Evolutionary conservation across 1,284 basidiomycete genomes (phyloP).

Genomic region (Naganishia albida): DNA sequence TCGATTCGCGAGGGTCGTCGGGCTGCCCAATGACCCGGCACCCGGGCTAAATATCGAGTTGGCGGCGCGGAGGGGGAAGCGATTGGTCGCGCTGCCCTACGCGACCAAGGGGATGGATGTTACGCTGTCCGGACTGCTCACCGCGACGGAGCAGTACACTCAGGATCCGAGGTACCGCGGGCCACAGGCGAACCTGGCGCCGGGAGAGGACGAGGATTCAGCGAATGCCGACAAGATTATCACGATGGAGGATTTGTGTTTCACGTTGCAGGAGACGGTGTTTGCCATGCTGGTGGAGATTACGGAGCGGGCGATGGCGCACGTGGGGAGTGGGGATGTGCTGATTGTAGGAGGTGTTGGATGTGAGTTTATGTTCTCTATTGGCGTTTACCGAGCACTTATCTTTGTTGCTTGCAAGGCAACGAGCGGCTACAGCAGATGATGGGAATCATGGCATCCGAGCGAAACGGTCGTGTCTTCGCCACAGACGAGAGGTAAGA

Average conservation of each 20-base stretch:
- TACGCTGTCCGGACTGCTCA: slow-evolving; percentile 88
- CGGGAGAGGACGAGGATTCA: slow-evolving; percentile 49
- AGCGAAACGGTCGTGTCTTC: slow-evolving; percentile 86
- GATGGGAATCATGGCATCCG: slow-evolving; percentile 96
- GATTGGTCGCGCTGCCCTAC: slow-evolving; percentile 83
- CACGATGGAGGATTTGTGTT: slow-evolving; percentile 92
- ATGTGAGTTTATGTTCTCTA: slow-evolving; percentile 65
- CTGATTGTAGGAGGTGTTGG: slow-evolving; percentile 98
- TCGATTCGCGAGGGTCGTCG: slow-evolving; percentile 94
- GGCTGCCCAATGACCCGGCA: slow-evolving; percentile 90
- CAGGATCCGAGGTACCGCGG: slow-evolving; percentile 59
- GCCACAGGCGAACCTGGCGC: slow-evolving; percentile 22
- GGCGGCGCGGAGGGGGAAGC: slow-evolving; percentile 77
- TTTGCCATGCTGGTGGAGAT: slow-evolving; percentile 99
- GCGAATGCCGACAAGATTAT: slow-evolving; percentile 66
- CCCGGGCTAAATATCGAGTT: slow-evolving; percentile 99
- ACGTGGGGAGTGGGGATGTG: slow-evolving; percentile 93
- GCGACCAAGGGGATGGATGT: slow-evolving; percentile 99
- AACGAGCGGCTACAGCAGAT: slow-evolving; percentile 93
- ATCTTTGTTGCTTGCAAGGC: slow-evolving; percentile 57
- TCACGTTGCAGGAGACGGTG: slow-evolving; percentile 94
- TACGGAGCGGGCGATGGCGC: slow-evolving; percentile 98
- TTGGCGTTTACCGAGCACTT: background rate
- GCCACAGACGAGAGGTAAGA: slow-evolving; percentile 90
- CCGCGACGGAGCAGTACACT: slow-evolving; percentile 85